Evolutionary conservation across 2,329 filamentous ascomycete genomes (phyloP).

Genomic region (Stachybotrys echinatus): DNA sequence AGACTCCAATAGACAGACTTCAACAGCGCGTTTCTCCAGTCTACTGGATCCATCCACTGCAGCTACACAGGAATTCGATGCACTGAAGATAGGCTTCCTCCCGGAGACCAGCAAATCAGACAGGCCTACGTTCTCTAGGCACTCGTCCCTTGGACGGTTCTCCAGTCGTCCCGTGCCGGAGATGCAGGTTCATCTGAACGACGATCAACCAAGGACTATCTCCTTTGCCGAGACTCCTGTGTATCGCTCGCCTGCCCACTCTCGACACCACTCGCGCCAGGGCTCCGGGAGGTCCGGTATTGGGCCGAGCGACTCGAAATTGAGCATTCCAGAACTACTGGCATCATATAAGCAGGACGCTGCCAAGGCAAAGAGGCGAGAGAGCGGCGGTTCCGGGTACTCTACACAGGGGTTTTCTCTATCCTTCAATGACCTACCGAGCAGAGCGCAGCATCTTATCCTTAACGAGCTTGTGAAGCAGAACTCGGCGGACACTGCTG

Average conservation of each 20-base stretch:
- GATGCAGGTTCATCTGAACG: constrained; percentile 49
- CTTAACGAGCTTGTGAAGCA: constrained; percentile 76
- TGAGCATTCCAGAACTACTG: constrained; percentile 39
- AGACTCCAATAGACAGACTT: constrained; percentile 50
- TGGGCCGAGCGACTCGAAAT: constrained; percentile 25
- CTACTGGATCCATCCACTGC: constrained; percentile 66
- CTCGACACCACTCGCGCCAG: constrained; percentile 29
- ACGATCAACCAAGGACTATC: constrained; percentile 52
- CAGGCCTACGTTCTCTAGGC: constrained; percentile 31
- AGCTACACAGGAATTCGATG: constrained; percentile 57
- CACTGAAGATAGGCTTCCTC: constrained; percentile 62
- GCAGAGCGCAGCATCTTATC: constrained; percentile 79
- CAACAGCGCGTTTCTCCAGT: constrained; percentile 61
- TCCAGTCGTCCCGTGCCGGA: constrained; percentile 59
- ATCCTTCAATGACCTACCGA: constrained; percentile 82
- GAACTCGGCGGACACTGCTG: constrained; percentile 65
- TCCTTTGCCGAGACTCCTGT: constrained; percentile 49
- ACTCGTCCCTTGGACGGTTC: constrained; percentile 51
- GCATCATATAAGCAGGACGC: constrained; percentile 28
- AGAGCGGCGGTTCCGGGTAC: constrained; percentile 36
- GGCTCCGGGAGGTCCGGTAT: constrained; percentile 27
- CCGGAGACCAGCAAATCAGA: constrained; percentile 22
- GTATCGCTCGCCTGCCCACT: constrained; percentile 19
- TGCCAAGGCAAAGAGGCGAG: constrained; percentile 17
- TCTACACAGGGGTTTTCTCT: constrained; percentile 61